phyloP scores from a whole-genome alignment of 257 asterid species.

The Penstemon eatonii region DNA sequence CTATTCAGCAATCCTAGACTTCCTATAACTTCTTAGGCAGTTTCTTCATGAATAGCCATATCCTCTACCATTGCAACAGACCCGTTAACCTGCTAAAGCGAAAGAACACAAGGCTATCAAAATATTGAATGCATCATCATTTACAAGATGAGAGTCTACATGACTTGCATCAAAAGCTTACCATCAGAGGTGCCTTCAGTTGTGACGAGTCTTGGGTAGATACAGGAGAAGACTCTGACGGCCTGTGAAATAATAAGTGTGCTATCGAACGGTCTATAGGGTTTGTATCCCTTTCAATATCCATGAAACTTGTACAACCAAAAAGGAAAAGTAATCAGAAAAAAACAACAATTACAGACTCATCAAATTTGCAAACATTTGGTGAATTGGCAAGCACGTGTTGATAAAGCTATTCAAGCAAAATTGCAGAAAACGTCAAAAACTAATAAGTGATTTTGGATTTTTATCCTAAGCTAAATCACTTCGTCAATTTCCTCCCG shows the following conservation, averaged over 20 bases:
- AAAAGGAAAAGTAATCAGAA: slow-evolving; percentile 14
- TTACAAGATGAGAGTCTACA: neutral
- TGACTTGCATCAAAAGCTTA: slow-evolving; percentile 33
- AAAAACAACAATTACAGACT: neutral
- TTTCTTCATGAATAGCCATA: slow-evolving; percentile 32
- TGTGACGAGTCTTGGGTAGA: slow-evolving; percentile 36
- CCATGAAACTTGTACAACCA: slow-evolving; percentile 56
- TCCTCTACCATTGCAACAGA: slow-evolving; percentile 37
- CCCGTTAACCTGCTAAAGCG: slow-evolving; percentile 45
- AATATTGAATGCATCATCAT: slow-evolving; percentile 10
- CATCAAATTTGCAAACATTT: too few species aligned
- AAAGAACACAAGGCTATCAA: slow-evolving; percentile 26
- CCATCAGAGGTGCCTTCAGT: slow-evolving; percentile 37
- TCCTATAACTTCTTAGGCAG: slow-evolving; percentile 24
- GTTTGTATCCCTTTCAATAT: slow-evolving; percentile 78
- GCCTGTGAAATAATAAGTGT: slow-evolving; percentile 77
- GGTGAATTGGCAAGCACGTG: too few species aligned
- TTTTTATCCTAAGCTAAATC: neutral
- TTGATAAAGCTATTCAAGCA: neutral
- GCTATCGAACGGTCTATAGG: slow-evolving; percentile 86
- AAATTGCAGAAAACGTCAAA: neutral
- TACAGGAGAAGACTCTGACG: slow-evolving; percentile 46
- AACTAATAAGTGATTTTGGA: neutral
- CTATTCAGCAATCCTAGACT: slow-evolving; percentile 22
- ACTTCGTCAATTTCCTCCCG: neutral